Evolutionary conservation across 2,329 filamentous ascomycete genomes (phyloP).

Genomic region (Exophiala sp.): DNA sequence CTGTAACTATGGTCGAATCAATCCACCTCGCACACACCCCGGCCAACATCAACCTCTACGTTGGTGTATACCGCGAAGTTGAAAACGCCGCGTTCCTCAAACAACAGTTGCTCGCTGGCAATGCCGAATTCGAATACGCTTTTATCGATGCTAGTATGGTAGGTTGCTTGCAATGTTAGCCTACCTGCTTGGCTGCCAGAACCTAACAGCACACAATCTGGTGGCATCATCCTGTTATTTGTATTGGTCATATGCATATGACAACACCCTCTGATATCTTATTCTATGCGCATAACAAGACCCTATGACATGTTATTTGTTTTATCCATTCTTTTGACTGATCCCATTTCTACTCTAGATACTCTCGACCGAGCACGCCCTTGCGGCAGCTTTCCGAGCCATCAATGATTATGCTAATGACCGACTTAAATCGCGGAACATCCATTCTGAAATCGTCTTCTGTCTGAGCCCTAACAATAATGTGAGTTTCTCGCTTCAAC

Average conservation of each 20-base stretch:
- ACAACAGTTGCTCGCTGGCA: conserved; percentile 76
- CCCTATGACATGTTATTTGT: too few species aligned
- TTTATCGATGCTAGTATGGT: conserved; percentile 81
- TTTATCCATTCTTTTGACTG: not conserved
- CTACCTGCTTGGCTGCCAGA: not conserved
- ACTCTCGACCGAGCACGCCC: conserved; percentile 61
- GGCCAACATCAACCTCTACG: conserved; percentile 58
- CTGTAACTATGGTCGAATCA: conserved; percentile 51
- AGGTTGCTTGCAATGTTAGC: conserved; percentile 20
- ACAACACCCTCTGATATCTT: too few species aligned
- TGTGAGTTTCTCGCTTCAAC: conserved; percentile 22
- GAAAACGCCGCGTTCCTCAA: conserved; percentile 72
- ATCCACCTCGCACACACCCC: conserved; percentile 72
- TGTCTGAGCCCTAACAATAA: conserved; percentile 77
- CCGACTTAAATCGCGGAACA: conserved; percentile 69
- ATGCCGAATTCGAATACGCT: conserved; percentile 83
- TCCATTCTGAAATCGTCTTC: conserved; percentile 83
- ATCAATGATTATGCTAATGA: conserved; percentile 58
- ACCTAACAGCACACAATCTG: too few species aligned
- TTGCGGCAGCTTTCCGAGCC: conserved; percentile 73
- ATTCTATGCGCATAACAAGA: too few species aligned
- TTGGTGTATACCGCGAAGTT: conserved; percentile 69
- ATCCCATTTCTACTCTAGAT: not conserved
- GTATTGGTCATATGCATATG: too few species aligned
- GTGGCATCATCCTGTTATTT: too few species aligned